phyloP scores from a whole-genome alignment of 495 filamentous ascomycete genomes.

The Aspergillus coremiiformis region DNA sequence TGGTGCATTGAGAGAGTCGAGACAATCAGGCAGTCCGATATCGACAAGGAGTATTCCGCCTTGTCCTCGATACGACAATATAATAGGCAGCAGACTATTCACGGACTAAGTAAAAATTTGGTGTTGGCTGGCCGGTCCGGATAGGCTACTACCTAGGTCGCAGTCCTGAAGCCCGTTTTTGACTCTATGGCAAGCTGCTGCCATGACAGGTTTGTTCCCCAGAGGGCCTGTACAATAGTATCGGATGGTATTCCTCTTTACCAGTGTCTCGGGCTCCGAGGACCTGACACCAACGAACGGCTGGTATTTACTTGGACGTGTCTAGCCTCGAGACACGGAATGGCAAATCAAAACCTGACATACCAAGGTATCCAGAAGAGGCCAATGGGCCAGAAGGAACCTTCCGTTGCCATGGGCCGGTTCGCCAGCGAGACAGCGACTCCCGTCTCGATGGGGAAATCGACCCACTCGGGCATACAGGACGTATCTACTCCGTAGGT shows the following conservation, averaged over 20 bases:
- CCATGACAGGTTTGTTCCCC: neutral
- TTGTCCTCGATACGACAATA: too few relatives aligned
- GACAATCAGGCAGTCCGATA: too few relatives aligned
- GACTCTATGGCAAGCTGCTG: neutral
- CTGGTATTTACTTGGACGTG: neutral
- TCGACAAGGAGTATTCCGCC: too few relatives aligned
- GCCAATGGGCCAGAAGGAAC: neutral
- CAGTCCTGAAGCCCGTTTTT: too few relatives aligned
- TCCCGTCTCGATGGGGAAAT: neutral
- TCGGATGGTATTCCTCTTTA: too few relatives aligned
- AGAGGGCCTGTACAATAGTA: neutral
- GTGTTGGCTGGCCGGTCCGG: too few relatives aligned
- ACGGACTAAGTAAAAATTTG: too few relatives aligned
- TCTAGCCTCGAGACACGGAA: neutral
- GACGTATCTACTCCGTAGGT: too few relatives aligned
- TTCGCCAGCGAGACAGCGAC: constrained; percentile 1
- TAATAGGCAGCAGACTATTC: too few relatives aligned
- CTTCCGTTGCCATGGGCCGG: constrained; percentile 3
- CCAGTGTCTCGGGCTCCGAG: neutral
- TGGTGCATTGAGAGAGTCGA: too few relatives aligned
- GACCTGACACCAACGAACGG: neutral
- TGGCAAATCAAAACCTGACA: neutral
- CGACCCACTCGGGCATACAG: neutral
- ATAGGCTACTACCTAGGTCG: too few relatives aligned
- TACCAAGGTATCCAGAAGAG: too few relatives aligned